phyloP scores from a whole-genome alignment of 345 rosid genomes.

The Euphorbia peplus region DNA sequence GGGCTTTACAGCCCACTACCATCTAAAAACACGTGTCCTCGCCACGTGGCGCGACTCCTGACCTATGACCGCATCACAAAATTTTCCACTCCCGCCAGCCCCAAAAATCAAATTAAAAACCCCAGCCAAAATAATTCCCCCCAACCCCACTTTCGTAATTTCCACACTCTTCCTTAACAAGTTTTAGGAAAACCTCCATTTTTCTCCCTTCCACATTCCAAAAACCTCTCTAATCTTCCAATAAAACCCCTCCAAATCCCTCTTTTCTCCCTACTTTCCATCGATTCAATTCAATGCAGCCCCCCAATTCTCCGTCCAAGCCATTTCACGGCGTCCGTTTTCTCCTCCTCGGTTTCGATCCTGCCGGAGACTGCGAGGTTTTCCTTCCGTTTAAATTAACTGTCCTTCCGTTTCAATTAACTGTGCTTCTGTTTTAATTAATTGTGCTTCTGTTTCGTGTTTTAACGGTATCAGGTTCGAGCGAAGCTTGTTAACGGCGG shows the following conservation, averaged over 20 bases:
- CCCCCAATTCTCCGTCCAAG: slow-evolving; percentile 31
- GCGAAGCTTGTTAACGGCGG: slow-evolving; percentile 70
- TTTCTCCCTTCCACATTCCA: background rate
- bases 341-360: slow-evolving; percentile 61
- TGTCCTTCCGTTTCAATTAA: background rate
- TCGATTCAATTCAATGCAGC: slow-evolving; percentile 30
- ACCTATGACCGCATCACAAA: background rate
- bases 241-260: background rate
- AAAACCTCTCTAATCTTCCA: background rate
- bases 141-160: background rate
- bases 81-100: slow-evolving; percentile 36
- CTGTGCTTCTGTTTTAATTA: background rate
- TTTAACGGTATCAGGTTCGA: slow-evolving; percentile 38
- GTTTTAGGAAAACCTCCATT: slow-evolving; percentile 15
- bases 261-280: background rate
- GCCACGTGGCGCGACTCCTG: slow-evolving; percentile 24
- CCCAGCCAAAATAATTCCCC: slow-evolving; percentile 7
- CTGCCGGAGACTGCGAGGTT: slow-evolving; percentile 40
- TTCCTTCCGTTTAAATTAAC: background rate
- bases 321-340: slow-evolving; percentile 64
- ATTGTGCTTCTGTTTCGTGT: background rate
- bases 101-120: slow-evolving; percentile 20
- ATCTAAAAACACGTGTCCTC: background rate
- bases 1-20: background rate
- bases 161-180: slow-evolving; percentile 31